Conservation (phyloP, 108 stramenopile genomes). For the Cylindrotheca closterium region DNA sequence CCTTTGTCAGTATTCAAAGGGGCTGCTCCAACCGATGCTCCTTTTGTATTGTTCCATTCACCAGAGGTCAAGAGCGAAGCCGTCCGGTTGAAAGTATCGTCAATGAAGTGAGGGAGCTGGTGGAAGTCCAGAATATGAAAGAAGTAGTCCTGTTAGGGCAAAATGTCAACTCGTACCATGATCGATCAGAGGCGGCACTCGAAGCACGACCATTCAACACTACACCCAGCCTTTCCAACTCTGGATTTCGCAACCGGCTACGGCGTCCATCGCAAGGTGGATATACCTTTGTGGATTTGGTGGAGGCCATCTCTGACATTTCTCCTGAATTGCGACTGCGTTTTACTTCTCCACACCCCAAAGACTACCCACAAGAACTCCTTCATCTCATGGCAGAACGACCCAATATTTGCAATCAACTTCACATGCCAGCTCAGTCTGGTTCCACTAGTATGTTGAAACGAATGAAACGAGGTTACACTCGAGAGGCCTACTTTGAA, state of each 20-base stretch:
- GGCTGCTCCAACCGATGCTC: constrained; percentile 89
- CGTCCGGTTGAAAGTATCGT: constrained; percentile 88
- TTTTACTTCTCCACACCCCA: constrained; percentile 98
- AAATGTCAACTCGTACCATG: constrained; percentile 99
- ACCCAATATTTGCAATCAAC: constrained; percentile 86
- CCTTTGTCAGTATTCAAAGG: constrained; percentile 95
- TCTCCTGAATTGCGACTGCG: constrained; percentile 94
- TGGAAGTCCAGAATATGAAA: constrained; percentile 81
- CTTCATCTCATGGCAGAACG: constrained; percentile 90
- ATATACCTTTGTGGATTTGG: constrained; percentile 92
- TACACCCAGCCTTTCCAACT: constrained; percentile 58
- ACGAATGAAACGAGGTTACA: constrained; percentile 95
- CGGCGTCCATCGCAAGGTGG: constrained; percentile 72
- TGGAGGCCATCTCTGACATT: constrained; percentile 77
- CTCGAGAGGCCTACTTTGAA: constrained; percentile 91
- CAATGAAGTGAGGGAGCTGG: constrained; percentile 71
- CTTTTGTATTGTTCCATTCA: constrained; percentile 99
- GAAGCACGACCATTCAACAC: constrained; percentile 21
- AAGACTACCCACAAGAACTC: constrained; percentile 93
- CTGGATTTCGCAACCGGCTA: constrained; percentile 85
- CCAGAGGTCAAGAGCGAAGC: constrained; percentile 91
- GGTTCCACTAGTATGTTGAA: constrained; percentile 88
- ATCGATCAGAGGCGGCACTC: constrained; percentile 54
- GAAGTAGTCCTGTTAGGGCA: constrained; percentile 96
- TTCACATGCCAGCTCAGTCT: constrained; percentile 97